phyloP scores from a whole-genome alignment of 73 alveolate species.

The Durusdinium trenchii region DNA sequence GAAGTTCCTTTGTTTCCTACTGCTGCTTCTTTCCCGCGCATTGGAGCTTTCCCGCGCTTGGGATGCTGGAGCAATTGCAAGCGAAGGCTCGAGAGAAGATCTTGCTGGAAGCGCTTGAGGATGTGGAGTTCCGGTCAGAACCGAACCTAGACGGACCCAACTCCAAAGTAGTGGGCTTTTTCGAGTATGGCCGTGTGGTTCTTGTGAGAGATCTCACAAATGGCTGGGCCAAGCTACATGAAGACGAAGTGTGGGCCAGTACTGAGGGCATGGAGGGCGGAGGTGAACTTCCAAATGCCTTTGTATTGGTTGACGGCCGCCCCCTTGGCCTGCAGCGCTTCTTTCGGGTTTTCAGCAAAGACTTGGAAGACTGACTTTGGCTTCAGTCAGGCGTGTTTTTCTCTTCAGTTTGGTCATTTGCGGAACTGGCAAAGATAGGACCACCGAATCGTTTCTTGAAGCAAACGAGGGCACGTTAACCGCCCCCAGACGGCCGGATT shows the following conservation, averaged over 20 bases:
- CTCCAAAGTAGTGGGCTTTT: constrained; percentile 2
- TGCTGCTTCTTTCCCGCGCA: no score
- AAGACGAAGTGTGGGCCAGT: constrained; percentile 57
- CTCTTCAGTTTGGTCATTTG: neutral
- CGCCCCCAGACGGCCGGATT: neutral
- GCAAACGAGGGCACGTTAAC: neutral
- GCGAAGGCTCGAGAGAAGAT: constrained; percentile 54
- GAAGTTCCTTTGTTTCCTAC: no score
- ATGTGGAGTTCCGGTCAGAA: neutral
- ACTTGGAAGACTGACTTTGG: constrained; percentile 43
- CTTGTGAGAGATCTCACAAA: constrained; percentile 52
- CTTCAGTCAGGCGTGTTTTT: no score
- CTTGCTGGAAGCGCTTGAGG: constrained; percentile 50
- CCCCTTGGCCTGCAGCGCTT: constrained; percentile 27
- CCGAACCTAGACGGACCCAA: neutral
- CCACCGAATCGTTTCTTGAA: neutral
- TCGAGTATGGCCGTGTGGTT: constrained; percentile 78
- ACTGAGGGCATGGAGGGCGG: neutral
- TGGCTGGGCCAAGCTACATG: constrained; percentile 88
- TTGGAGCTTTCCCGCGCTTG: no score
- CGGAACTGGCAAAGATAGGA: neutral
- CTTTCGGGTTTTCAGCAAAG: constrained; percentile 1
- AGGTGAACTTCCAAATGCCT: neutral
- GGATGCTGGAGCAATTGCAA: constrained; percentile 72
- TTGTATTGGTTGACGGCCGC: constrained; percentile 70